Percentiles rank a stretch among this genome's conserved stretches.
Evolutionary conservation across 129 eudicot species (phyloP).

Genomic region (Ambrosia artemisiifolia): DNA sequence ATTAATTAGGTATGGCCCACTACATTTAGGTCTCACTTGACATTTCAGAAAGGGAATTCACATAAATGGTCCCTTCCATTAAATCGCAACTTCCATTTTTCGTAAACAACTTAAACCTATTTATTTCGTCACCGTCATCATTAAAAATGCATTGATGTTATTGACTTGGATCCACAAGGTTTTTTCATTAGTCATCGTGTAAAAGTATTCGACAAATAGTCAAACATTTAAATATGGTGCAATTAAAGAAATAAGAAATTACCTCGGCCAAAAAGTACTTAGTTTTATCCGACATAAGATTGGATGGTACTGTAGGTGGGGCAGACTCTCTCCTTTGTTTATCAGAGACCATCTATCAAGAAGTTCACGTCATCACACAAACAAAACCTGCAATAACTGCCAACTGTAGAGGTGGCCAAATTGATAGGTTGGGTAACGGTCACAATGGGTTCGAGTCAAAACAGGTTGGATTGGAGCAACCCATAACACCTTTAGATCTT

Average conservation of each 20-base stretch:
- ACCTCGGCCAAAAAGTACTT: constrained; percentile 95
- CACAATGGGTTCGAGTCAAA: background rate
- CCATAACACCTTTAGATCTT: background rate
- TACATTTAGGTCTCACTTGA: background rate
- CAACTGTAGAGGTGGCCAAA: constrained; percentile 4
- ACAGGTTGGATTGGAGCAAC: background rate
- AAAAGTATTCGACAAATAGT: constrained; percentile 4
- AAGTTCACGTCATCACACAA: constrained; percentile 11
- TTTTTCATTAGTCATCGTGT: background rate
- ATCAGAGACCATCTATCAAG: constrained; percentile 87
- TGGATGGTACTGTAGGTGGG: constrained; percentile 75
- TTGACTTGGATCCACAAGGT: constrained; percentile 4
- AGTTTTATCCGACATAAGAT: constrained; percentile 59
- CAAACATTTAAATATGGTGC: background rate
- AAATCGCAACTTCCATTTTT: background rate
- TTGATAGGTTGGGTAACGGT: background rate
- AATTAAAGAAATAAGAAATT: constrained; percentile 21
- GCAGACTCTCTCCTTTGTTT: constrained; percentile 97
- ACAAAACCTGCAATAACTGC: background rate
- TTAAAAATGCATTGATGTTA: background rate
- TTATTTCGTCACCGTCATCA: background rate
- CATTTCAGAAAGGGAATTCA: constrained; percentile 14
- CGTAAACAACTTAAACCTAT: background rate
- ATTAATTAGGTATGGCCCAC: background rate
- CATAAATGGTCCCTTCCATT: background rate